Conservation (phyloP, 768 basidiomycete species). For the Leccinum rimulosum region DNA sequence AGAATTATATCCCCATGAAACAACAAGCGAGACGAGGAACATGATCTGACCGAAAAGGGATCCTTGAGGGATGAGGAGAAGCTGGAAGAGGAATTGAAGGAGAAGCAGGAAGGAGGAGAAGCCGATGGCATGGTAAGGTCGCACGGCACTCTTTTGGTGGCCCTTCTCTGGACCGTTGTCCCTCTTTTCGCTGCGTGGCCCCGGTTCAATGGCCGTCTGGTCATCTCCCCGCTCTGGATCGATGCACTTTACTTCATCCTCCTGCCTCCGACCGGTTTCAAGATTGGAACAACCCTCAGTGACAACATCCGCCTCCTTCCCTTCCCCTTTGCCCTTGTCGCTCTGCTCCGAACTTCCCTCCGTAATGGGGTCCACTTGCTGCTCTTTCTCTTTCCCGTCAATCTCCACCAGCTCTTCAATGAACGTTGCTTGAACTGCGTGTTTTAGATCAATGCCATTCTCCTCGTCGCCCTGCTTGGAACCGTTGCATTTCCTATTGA, state of each 20-base stretch:
- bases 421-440: not conserved
- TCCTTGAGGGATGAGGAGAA: slow-evolving; percentile 34
- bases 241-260: no score
- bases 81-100: slow-evolving; percentile 33
- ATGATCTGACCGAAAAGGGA: slow-evolving; percentile 35
- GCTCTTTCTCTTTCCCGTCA: not conserved
- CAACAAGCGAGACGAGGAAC: slow-evolving; percentile 30
- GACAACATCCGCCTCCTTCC: no score
- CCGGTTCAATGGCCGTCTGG: not conserved
- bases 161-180: not conserved
- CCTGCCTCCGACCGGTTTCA: no score
- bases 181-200: not conserved
- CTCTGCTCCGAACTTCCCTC: not conserved
- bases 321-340: no score
- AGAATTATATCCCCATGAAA: slow-evolving; percentile 35
- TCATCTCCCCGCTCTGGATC: not conserved
- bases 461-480: not conserved
- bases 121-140: slow-evolving; percentile 21
- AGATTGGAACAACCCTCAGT: no score
- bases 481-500: not conserved
- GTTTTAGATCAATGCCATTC: not conserved
- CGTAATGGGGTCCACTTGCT: not conserved
- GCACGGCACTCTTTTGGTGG: not conserved
- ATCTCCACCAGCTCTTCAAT: not conserved
- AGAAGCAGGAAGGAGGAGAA: slow-evolving; percentile 27